Evolutionary conservation across 2,329 filamentous ascomycete genomes (phyloP), one percentile per base, ranked within the genome.

Genomic region (Tolypocladium paradoxum): DNA sequence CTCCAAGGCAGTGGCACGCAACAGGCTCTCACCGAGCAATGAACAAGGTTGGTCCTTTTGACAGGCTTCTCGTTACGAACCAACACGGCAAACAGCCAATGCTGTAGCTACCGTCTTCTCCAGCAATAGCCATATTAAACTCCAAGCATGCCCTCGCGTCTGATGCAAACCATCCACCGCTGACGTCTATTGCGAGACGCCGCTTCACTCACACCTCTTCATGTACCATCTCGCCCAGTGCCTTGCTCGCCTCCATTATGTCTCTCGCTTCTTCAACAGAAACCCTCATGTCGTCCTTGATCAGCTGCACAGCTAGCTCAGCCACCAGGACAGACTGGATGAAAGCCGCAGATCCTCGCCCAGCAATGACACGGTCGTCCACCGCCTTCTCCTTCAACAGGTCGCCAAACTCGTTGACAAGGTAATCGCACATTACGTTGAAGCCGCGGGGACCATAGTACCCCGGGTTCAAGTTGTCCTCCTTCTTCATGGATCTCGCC

Each of bases 391-490:
- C 74, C 54, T 85, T 82, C 33, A 92, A 68, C 56, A 79, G 67
- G 9, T 74, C 65, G 16, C 78, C 80, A 64, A 88, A 84, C 48
- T 75, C 73, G 4, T 70, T 63, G 54, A 87, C 82, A 37, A 90
- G 78, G 52, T 78, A 79, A 61, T 88, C 84, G 46, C 82, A 87
- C 78, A 96, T 88, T 50, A 79, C 70, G 49, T 81, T 80, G 50
- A 87, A 76, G 1, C 90, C 90, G 22, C 84, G 79, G 3, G 84
- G 79, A 2, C 90, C 90, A 68, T 95, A 96, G 68, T 95, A 96
- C 0, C 90, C 90, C 11, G 87, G 87, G 3, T 79, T 83, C 33
- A 85, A 74, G 53, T 74, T 77, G 31, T 81, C 71, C 50, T 76
- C 82, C 55, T 81, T 77, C 50, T 81, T 72, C 53, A 87, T 71